Evolutionary conservation across 139 green algal genomes (phyloP), one percentile per base, ranked within the genome.

Genomic region (Chlorella sp.): DNA sequence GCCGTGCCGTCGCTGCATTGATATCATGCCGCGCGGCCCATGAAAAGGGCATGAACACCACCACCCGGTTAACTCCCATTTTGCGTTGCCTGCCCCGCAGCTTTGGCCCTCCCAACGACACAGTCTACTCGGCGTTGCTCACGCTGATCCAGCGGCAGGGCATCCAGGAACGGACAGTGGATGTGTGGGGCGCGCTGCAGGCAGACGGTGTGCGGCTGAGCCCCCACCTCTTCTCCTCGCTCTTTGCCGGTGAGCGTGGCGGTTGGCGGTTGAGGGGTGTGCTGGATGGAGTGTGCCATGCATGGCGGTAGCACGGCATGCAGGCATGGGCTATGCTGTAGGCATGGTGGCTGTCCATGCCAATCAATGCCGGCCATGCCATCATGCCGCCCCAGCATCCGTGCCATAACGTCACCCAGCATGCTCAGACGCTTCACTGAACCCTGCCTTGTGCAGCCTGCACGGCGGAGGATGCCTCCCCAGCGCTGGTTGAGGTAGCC

Each of bases 191-290:
- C 7, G 79, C 79, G 20, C 44, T 76, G 7, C 44, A 76, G 79
- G 80, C 85, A 40, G 91, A 94, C 44, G 19, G 70, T 4, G 68
- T 92, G 40, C 56, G 19, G 5, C 70, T 69, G 6, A 88, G 85
- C 41, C 56, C 82, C 17, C 86, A 92, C 81, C 41, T 93, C 44
- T 91, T 89, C 46, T 92, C 87, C 8, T 81, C 86, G 1, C 74
- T 92, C 48, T 92, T 92, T 69, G 81, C 84, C 5, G 72, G 72
- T 78, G 72, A 6, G 70, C 13, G 68, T 9, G 36, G 16, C 19
- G 19, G 68, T 24, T 1, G 2, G n/a, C 20, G n/a, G n/a, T 28
- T 28, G 28, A 69, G 22, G 28, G 62, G 62, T 38, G 62, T 34
- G 62, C 62, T n/a, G n/a, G n/a, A n/a, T n/a, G n/a, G n/a, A n/a